Evolutionary conservation across 2,329 filamentous ascomycete species (phyloP).

Genomic region (Fusarium sp.): DNA sequence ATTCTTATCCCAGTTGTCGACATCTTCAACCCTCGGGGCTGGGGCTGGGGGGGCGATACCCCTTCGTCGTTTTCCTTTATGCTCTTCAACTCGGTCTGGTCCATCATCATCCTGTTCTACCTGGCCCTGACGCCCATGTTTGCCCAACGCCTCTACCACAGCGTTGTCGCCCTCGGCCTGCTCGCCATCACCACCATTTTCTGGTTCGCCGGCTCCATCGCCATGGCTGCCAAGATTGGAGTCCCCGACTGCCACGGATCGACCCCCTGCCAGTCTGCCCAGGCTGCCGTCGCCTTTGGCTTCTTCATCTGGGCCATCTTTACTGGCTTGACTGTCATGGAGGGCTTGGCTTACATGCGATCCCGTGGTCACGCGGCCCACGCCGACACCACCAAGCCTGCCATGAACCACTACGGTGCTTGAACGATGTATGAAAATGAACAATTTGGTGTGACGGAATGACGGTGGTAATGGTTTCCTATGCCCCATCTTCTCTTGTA

Average conservation of each 20-base stretch:
- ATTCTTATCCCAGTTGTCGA: conserved; percentile 43
- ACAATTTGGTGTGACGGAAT: conserved; percentile 1
- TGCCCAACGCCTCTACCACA: conserved; percentile 69
- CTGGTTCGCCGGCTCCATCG: conserved; percentile 90
- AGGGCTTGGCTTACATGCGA: conserved; percentile 56
- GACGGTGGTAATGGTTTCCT: not conserved
- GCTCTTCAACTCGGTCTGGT: conserved; percentile 83
- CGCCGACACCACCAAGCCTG: conserved; percentile 43
- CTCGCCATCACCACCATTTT: conserved; percentile 83
- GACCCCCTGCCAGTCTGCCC: conserved; percentile 66
- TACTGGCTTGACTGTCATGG: conserved; percentile 58
- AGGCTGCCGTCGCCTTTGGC: conserved; percentile 73
- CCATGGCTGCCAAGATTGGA: conserved; percentile 74
- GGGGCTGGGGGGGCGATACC: conserved; percentile 37
- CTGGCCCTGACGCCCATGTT: conserved; percentile 74
- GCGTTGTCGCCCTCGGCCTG: conserved; percentile 71
- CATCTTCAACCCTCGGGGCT: conserved; percentile 46
- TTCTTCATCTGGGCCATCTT: conserved; percentile 71
- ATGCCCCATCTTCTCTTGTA: conserved; percentile 2
- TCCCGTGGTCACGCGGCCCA: conserved; percentile 50
- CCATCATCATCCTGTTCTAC: conserved; percentile 76
- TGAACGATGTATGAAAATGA: not conserved
- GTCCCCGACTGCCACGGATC: conserved; percentile 63
- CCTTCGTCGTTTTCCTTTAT: conserved; percentile 78
- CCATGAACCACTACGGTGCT: conserved; percentile 22